Evolutionary conservation across 2,329 filamentous ascomycete genomes (phyloP).

Genomic region (Aspergillus ibericus): DNA sequence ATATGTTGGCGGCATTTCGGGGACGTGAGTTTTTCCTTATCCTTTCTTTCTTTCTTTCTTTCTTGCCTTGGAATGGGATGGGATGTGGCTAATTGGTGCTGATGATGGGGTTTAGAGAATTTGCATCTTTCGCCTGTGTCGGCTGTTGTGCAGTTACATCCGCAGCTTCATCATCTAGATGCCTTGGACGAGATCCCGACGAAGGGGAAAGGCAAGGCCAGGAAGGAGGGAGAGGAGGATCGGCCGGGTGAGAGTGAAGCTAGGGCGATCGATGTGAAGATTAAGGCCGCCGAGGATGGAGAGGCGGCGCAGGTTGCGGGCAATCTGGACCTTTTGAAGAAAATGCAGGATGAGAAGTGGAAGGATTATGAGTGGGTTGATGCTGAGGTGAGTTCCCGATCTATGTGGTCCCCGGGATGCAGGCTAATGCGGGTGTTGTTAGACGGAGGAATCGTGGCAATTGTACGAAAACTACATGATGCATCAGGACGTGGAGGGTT

Average conservation of each 20-base stretch:
- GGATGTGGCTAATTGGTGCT: not conserved
- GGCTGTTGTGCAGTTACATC: conserved; percentile 82
- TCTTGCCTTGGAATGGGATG: not conserved
- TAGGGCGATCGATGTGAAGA: conserved; percentile 80
- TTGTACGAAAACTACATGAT: conserved; percentile 74
- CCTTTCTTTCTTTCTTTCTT: no score
- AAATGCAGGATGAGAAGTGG: conserved; percentile 83
- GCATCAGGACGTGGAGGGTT: conserved; percentile 44
- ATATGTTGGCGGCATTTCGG: conserved; percentile 91
- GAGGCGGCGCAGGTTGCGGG: conserved; percentile 64
- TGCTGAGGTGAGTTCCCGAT: conserved; percentile 57
- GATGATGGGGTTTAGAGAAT: conserved; percentile 58
- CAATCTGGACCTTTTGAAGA: conserved; percentile 74
- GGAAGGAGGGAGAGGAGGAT: conserved; percentile 48
- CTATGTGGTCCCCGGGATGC: not conserved
- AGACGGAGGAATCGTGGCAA: conserved; percentile 69
- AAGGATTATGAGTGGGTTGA: conserved; percentile 75
- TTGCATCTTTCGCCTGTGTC: conserved; percentile 82
- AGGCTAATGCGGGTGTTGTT: conserved; percentile 15
- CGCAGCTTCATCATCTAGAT: conserved; percentile 91
- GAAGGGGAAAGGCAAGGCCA: conserved; percentile 36
- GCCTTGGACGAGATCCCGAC: conserved; percentile 67
- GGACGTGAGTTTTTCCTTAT: conserved; percentile 62
- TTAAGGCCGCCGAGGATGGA: conserved; percentile 72
- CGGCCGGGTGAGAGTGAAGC: conserved; percentile 54